Evolutionary conservation across 345 rosid genomes (phyloP), one percentile per base, ranked within the genome.

Genomic region (Citrus sinensis): DNA sequence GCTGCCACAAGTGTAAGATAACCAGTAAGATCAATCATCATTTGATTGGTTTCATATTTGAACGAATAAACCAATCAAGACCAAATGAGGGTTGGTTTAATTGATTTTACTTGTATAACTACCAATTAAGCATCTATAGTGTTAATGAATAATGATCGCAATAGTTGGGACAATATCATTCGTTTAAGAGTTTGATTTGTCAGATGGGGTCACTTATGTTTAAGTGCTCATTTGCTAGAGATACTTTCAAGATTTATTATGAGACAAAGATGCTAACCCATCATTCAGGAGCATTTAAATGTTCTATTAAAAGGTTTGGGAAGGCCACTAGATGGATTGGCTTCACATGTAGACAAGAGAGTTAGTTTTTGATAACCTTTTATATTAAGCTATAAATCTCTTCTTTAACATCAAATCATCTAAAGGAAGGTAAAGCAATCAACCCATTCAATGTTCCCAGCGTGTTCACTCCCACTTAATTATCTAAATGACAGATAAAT

Each of bases 281-380:
- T 75, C 73, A 82, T 75, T 82, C 68, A 54, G 4, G 39, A 74
- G 29, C 84, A 74, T 61, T 69, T 73, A 16, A 22, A 78, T 61
- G 32, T 70, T 70, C 25, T 61, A 61, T 76, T 42, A 14, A 61
- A 22, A 67, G 32, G 9, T 17, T 55, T 46, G 68, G 20, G 42
- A 78, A 78, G 61, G 55, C 9, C 61, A 62, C 22, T 54, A 9
- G 19, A 1, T 46, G 70, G 74, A 42, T 39, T 77, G 75, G 81
- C 22, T 39, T 61, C 39, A 37, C 55, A 73, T 60, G 67, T 40
- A 40, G 39, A 74, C 40, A 59, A 40, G 66, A 11, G 6, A 19
- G 64, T 70, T 75, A 69, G 75, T 66, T 83, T 75, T 59, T 42
- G 5, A 80, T 32, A 79, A 81, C 35, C 9, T 71, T 82, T 66